phyloP scores from a whole-genome alignment of 2,329 filamentous ascomycete species.

The Penicillium frequentans region DNA sequence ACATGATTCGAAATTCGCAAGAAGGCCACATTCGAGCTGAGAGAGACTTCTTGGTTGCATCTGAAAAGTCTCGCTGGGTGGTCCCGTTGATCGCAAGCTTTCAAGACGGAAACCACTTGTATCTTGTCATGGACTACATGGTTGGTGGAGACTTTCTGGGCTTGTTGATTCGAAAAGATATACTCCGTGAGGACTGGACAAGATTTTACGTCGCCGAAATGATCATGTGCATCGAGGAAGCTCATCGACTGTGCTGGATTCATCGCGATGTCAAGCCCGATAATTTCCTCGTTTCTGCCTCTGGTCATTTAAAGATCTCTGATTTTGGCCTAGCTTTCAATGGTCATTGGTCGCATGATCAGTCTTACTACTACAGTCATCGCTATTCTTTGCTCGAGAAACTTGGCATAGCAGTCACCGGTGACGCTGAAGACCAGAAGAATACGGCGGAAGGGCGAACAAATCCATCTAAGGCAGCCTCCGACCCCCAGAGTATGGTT shows the following conservation, averaged over 20 bases:
- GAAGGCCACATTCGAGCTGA: constrained; percentile 91
- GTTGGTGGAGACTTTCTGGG: constrained; percentile 92
- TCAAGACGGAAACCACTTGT: constrained; percentile 79
- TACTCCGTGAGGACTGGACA: constrained; percentile 74
- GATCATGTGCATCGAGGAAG: constrained; percentile 91
- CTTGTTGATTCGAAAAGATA: constrained; percentile 79
- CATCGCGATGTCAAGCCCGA: constrained; percentile 96
- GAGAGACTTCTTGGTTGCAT: constrained; percentile 84
- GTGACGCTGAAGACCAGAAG: constrained; percentile 69
- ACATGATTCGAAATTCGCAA: constrained; percentile 87
- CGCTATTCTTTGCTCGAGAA: constrained; percentile 76
- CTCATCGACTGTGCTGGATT: constrained; percentile 83
- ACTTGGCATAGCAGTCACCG: constrained; percentile 70
- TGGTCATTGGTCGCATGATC: constrained; percentile 91
- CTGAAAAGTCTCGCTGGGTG: constrained; percentile 86
- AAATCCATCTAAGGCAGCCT: constrained; percentile 1
- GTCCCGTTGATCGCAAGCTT: constrained; percentile 87
- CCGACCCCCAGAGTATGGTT: constrained; percentile 28
- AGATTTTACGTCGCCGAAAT: constrained; percentile 93
- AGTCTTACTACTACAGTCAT: constrained; percentile 80
- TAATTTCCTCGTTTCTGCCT: constrained; percentile 88
- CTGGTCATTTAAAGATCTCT: constrained; percentile 90
- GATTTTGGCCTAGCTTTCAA: constrained; percentile 96
- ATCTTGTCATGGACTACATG: constrained; percentile 98
- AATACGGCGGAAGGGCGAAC: constrained; percentile 45